Conservation (phyloP, 345 rosid species). For the Murraya koenigii region DNA sequence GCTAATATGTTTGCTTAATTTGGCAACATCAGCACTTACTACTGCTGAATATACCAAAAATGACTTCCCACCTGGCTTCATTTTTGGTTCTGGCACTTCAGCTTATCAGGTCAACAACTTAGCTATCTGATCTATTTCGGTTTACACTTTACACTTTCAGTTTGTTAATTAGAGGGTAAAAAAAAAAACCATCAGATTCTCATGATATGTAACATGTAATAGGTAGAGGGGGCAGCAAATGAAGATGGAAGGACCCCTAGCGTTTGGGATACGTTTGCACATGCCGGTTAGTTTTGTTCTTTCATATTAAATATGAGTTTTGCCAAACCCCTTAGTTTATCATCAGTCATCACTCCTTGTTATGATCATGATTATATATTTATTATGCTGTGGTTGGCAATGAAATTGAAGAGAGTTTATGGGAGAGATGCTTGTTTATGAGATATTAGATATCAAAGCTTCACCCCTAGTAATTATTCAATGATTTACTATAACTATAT, state of each 20-base stretch:
- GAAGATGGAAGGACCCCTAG: slow-evolving; percentile 48
- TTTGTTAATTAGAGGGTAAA: no score
- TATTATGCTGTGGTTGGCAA: not conserved
- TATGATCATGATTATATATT: not conserved
- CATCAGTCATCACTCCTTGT: not conserved
- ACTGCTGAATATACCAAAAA: slow-evolving; percentile 7
- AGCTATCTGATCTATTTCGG: not conserved
- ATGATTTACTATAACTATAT: not conserved
- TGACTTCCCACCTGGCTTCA: slow-evolving; percentile 25
- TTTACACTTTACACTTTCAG: not conserved
- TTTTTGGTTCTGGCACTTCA: slow-evolving; percentile 24
- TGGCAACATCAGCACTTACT: not conserved
- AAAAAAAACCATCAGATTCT: not conserved
- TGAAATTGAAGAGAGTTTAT: not conserved
- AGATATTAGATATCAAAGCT: not conserved
- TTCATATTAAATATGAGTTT: not conserved
- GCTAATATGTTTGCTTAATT: slow-evolving; percentile 12
- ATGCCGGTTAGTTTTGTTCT: slow-evolving; percentile 24
- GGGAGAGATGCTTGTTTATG: not conserved
- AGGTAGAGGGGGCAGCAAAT: slow-evolving; percentile 50
- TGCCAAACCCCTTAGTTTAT: not conserved
- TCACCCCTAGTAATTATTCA: not conserved
- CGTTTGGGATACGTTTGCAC: slow-evolving; percentile 39
- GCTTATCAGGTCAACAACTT: slow-evolving; percentile 21
- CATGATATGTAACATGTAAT: not conserved